Conservation (phyloP, 352 stramenopile genomes). For the Pythium phragmitis region DNA sequence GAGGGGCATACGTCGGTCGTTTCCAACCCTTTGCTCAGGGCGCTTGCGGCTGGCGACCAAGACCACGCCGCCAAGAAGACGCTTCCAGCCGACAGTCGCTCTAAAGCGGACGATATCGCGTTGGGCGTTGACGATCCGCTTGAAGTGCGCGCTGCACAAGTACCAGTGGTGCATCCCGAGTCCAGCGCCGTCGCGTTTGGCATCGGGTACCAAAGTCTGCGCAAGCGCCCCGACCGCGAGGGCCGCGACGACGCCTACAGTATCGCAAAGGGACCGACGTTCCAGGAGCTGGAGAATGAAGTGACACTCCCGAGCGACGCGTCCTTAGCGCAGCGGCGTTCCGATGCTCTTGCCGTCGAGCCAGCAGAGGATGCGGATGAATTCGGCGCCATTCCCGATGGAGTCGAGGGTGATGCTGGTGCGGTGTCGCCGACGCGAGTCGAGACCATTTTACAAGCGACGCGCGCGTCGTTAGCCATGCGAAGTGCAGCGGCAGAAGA, state of each 20-base stretch:
- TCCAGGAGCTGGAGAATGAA: constrained; percentile 32
- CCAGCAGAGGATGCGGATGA: constrained; percentile 24
- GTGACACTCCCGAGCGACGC: constrained; percentile 17
- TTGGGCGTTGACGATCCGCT: constrained; percentile 10
- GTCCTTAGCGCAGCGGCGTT: constrained; percentile 12
- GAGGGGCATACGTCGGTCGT: background rate
- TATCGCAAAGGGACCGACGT: constrained; percentile 35
- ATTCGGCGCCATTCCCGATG: constrained; percentile 18
- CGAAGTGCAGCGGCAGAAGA: constrained; percentile 7
- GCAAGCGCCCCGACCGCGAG: constrained; percentile 27
- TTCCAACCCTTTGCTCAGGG: constrained; percentile 14
- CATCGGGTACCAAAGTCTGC: constrained; percentile 59
- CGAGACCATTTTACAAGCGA: constrained; percentile 18
- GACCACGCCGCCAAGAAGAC: background rate
- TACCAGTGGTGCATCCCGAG: constrained; percentile 14
- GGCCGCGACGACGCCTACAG: constrained; percentile 10
- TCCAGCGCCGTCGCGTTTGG: constrained; percentile 39
- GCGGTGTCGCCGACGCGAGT: constrained; percentile 19
- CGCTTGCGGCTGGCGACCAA: background rate
- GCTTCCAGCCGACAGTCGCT: constrained; percentile 4
- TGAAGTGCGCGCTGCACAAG: constrained; percentile 7
- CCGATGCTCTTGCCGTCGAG: background rate
- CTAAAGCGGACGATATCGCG: constrained; percentile 16
- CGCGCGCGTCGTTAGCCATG: constrained; percentile 1
- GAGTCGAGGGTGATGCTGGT: background rate